phyloP scores from a whole-genome alignment of 1,284 basidiomycete species.

The Melampsora larici-populina region DNA sequence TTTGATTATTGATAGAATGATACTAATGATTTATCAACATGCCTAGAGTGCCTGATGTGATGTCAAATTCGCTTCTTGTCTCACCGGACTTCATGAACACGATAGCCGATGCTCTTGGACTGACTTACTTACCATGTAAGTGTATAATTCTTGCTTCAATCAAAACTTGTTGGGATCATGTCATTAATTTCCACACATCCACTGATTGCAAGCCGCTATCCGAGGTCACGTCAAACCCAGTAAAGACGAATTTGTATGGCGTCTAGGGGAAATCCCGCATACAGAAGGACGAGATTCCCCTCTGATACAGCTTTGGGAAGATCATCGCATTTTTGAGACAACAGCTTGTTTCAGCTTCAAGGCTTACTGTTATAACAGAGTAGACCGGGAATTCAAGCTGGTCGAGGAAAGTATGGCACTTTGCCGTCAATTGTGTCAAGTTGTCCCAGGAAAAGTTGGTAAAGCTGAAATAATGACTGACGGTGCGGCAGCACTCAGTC shows the following conservation, averaged over 20 bases:
- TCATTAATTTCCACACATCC: not conserved
- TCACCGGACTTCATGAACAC: not conserved
- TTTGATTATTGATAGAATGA: not conserved
- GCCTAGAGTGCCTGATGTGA: conserved; percentile 23
- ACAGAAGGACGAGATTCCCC: not conserved
- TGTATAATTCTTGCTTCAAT: not conserved
- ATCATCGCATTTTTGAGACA: not conserved
- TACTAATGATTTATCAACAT: not conserved
- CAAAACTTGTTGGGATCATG: not conserved
- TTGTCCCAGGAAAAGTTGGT: not conserved
- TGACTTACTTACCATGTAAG: conserved; percentile 25
- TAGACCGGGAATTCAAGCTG: not conserved
- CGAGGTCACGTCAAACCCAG: not conserved
- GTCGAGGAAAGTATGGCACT: not conserved
- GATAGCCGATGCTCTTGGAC: conserved; percentile 18
- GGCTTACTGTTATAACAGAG: not conserved
- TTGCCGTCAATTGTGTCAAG: not conserved
- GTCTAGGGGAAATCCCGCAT: not conserved
- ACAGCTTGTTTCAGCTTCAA: conserved; percentile 18
- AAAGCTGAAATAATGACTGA: conserved; percentile 35
- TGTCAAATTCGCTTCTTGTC: conserved; percentile 19
- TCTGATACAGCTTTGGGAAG: conserved; percentile 22
- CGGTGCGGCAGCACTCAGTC: conserved; percentile 36
- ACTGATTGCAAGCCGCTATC: conserved; percentile 15
- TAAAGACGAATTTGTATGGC: conserved; percentile 11